Conservation (phyloP, 805 yeast genomes). For the Nakazawaea sp. region DNA sequence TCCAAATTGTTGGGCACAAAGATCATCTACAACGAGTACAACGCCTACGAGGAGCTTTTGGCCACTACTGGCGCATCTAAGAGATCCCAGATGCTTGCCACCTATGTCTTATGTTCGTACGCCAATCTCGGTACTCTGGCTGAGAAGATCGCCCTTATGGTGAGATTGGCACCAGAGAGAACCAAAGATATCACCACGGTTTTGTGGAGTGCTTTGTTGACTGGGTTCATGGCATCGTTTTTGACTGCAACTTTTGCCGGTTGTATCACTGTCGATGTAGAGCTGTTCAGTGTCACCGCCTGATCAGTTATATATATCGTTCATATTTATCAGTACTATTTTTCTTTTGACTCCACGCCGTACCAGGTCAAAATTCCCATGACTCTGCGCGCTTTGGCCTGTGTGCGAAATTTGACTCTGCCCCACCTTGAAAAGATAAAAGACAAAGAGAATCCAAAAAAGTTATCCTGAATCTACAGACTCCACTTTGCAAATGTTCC, state of each 20-base stretch:
- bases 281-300: constrained; percentile 15
- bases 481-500: constrained; percentile 1
- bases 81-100: constrained; percentile 48
- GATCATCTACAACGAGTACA: constrained; percentile 57
- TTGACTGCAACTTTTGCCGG: constrained; percentile 48
- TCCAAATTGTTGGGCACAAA: constrained; percentile 48
- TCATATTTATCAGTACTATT: no score
- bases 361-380: no score
- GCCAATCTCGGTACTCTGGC: constrained; percentile 56
- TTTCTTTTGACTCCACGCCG: no score
- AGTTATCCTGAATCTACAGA: no score
- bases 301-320: no score
- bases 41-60: constrained; percentile 36
- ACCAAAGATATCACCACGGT: constrained; percentile 38
- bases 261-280: constrained; percentile 26
- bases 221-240: constrained; percentile 46
- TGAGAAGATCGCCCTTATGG: constrained; percentile 51
- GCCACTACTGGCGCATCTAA: constrained; percentile 30
- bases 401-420: no score
- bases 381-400: no score
- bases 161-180: constrained; percentile 43
- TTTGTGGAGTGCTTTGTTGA: constrained; percentile 38
- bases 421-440: no score
- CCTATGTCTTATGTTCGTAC: constrained; percentile 56
- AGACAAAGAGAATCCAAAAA: no score